These are phyloP conservation scores for Simmondsia chinensis DNA, from an alignment of 148 eudicot species.

Conservation along the genomic window DNA sequence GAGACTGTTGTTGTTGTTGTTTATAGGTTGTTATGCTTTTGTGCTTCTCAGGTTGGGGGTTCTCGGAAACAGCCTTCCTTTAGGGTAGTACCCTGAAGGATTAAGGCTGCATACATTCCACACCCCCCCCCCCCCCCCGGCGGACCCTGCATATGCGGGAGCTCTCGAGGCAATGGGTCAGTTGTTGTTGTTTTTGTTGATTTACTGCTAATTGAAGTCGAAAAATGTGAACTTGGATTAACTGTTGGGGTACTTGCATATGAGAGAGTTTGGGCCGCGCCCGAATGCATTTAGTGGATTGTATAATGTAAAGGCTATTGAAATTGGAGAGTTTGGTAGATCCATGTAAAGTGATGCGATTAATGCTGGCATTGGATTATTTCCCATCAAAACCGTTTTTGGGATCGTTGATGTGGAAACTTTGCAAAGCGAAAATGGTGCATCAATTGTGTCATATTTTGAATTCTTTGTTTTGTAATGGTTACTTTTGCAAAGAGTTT, in stretches of 20 bases:
- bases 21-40: too few relatives aligned
- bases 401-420: constrained; percentile 22
- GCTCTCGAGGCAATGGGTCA: too few relatives aligned
- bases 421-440: constrained; percentile 34
- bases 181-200: too few relatives aligned
- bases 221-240: constrained; percentile 18
- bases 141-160: too few relatives aligned
- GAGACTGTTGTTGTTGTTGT: too few relatives aligned
- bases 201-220: too few relatives aligned
- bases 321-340: constrained; percentile 16
- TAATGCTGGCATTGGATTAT: constrained; percentile 35
- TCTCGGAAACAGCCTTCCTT: too few relatives aligned
- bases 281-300: constrained; percentile 23
- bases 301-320: constrained; percentile 28
- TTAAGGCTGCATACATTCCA: too few relatives aligned
- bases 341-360: constrained; percentile 21
- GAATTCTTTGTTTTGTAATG: constrained; percentile 22
- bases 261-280: constrained; percentile 35
- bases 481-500: constrained; percentile 20
- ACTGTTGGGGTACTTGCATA: constrained; percentile 34
- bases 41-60: too few relatives aligned
- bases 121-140: too few relatives aligned
- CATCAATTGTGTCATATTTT: constrained; percentile 26
- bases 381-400: constrained; percentile 17
- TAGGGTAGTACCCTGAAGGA: too few relatives aligned